Percentiles rank a stretch among this genome's conserved stretches.
Evolutionary conservation across 257 asterid genomes (phyloP).

Genomic region (Ophiorrhiza pumila): DNA sequence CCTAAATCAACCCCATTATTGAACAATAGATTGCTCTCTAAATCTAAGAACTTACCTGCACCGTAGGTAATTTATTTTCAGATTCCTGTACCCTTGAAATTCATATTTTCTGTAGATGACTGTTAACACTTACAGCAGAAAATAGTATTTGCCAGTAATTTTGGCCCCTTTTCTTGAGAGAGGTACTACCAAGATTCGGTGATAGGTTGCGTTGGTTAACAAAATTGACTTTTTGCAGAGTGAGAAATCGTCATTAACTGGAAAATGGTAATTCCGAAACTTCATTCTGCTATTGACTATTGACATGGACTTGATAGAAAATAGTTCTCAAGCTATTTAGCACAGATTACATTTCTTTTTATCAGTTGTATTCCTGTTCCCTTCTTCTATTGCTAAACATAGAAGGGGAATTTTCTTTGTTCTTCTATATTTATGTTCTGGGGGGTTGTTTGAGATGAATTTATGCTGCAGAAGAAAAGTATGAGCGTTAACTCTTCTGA

Average conservation of each 20-base stretch:
- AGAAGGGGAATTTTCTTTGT: background rate
- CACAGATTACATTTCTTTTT: background rate
- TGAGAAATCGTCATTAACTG: background rate
- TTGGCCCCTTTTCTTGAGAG: background rate
- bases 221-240: background rate
- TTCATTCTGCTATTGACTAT: background rate
- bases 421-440: background rate
- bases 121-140: background rate
- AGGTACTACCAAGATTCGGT: background rate
- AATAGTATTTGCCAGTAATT: background rate
- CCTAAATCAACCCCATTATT: conserved; percentile 9
- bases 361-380: background rate
- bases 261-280: background rate
- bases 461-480: background rate
- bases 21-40: background rate
- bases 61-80: background rate
- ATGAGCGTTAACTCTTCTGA: background rate
- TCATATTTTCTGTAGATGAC: background rate
- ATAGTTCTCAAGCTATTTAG: background rate
- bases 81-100: background rate
- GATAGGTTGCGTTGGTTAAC: background rate
- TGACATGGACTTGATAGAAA: background rate
- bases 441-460: background rate
- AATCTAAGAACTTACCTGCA: background rate
- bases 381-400: background rate